Evolutionary conservation across 23 red algal species (phyloP), one percentile per base, ranked within the genome.

Genomic region (Gracilaria gracilis): DNA sequence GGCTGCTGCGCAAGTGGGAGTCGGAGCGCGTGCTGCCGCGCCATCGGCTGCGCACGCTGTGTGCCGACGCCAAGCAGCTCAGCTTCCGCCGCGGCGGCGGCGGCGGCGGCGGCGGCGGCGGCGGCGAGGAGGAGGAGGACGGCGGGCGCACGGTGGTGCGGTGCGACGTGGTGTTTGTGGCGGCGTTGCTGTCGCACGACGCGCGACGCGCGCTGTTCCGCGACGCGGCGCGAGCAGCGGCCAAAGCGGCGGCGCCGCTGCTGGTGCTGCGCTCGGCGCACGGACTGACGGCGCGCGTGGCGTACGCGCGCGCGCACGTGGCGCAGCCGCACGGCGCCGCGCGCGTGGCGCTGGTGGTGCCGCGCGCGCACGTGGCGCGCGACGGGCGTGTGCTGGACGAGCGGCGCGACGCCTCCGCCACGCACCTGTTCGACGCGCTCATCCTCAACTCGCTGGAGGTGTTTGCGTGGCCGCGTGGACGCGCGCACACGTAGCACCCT

Each of bases 401-500:
- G 25, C 19, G 15, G 0, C 61, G 83, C 25, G 71, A 57, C 28
- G 71, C 71, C 14, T n/a, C 12, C 19, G 44, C 73, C 17, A 81
- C 83, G 21, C 80, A 67, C 39, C 17, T 66, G 35, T 93, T 93
- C 54, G 39, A 80, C 13, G 53, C 49, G n/a, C 53, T 31, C 20
- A 86, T 93, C 27, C 59, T 84, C 47, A 85, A 85, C 81, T 93
- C 79, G 33, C 51, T 93, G 53, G 90, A 93, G 69, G 23, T 93
- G 21, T 86, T 55, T 27, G 67, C 46, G 54, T 80, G 72, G 72
- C 32, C 72, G 47, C 61, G 3, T 14, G 4, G 9, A 19, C 14
- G 21, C 55, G 4, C 23, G 4, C 55, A n/a, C 55, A 58, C 55
- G 17, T 17, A 58, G n/a, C n/a, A n/a, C n/a, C n/a, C n/a, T n/a